Evolutionary conservation across 2,329 filamentous ascomycete species (phyloP), one percentile per base, ranked within the genome.

Genomic region (Lasiodiplodia sp.): DNA sequence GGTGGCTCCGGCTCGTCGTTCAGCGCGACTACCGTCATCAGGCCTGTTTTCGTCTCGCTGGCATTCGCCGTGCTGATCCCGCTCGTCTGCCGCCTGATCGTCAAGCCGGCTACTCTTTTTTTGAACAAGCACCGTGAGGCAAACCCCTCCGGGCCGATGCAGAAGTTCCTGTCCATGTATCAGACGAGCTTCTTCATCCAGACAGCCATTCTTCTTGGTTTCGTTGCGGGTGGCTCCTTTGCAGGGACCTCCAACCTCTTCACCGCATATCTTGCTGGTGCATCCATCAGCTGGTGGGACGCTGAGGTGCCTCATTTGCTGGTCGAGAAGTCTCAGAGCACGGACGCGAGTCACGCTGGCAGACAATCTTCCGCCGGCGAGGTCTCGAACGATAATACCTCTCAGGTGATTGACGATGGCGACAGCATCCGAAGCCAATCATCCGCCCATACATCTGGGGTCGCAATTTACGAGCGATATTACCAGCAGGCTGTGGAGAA

Each of bases 191-290:
- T 88, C 18, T 69, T 80, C 0, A 68, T 85, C 0, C 86, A 89
- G 47, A 87, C 85, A 0, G 47, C 75, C 0, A 72, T 88, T 0
- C 76, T 92, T 0, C 62, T 89, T 0, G 83, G 75, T 0, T 73
- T 86, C 4, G 79, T 90, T 0, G 74, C 84, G 0, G 85, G 77
- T 0, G 83, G 87, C 0, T 85, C 81, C 2, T 91, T 88, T 76
- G 86, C 88, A 1, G 89, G 88, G 0, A 88, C 89, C 0, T 91
- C 89, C 0, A 86, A 85, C 55, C 78, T 91, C 0, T 86, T 91
- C 67, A 87, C 87, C 5, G 86, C 89, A 0, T 91, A 90, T 68
- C 77, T 83, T 38, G 79, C 89, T 0, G 89, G 89, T 1, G 84
- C 86, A 0, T 76, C 79, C 3, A 82, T 88, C 14, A 87, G 85